phyloP scores from a whole-genome alignment of 176 grass and related monocot species.

The Paspalum notatum region DNA sequence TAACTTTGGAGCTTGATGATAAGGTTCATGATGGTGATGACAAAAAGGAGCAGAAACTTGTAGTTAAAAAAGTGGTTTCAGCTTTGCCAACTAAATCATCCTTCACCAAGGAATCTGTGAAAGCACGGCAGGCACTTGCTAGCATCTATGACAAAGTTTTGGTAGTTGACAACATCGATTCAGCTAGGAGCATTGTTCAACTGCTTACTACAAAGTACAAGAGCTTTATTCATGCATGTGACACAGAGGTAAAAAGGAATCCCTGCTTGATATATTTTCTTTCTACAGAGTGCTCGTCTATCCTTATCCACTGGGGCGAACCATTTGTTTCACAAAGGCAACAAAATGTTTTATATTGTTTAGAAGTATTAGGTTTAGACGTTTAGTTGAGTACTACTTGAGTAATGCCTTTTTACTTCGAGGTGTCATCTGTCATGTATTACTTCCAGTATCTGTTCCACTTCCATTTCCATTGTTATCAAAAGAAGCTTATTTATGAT shows the following conservation, averaged over 20 bases:
- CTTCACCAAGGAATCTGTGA: constrained; percentile 35
- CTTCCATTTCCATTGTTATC: not conserved
- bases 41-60: constrained; percentile 6
- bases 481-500: constrained; percentile 18
- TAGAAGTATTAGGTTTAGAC: constrained; percentile 12
- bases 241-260: constrained; percentile 67
- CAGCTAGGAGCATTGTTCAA: constrained; percentile 63
- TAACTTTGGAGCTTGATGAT: constrained; percentile 30
- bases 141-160: constrained; percentile 69
- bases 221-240: constrained; percentile 77
- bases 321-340: constrained; percentile 24
- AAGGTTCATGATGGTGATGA: constrained; percentile 23
- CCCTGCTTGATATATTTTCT: constrained; percentile 26
- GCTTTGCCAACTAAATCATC: constrained; percentile 9
- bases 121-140: constrained; percentile 47
- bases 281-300: constrained; percentile 25
- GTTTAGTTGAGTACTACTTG: not conserved
- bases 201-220: constrained; percentile 79
- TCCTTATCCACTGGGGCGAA: constrained; percentile 2
- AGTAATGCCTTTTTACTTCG: constrained; percentile 1
- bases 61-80: constrained; percentile 10
- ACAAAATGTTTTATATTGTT: constrained; percentile 1
- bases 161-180: constrained; percentile 65
- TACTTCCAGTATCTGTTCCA: not conserved
- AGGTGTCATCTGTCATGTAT: constrained; percentile 10